Evolutionary conservation across 805 yeast genomes (phyloP), one percentile per base, ranked within the genome.

Genomic region (Candida pini): DNA sequence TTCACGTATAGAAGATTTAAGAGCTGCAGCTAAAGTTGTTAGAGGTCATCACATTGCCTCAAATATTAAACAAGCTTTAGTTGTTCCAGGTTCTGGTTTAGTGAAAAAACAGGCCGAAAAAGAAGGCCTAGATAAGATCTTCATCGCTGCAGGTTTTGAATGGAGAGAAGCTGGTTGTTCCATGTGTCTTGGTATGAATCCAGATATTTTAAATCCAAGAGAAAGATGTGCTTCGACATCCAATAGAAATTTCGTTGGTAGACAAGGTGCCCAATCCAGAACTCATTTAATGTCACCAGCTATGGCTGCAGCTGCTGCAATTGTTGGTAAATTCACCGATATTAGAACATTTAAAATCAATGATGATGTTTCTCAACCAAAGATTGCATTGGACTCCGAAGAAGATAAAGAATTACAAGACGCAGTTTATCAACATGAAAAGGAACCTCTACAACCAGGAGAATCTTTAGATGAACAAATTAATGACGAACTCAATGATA

Each of bases 141-240:
- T 92, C 55, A 76, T 69, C 53, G 86, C 78, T 32, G 97, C 98
- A 33, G 97, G 96, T 15, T 92, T 92, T 57, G 90, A 85, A 51
- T 92, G 98, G 98, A 82, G 98, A 70, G 98, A 92, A 68, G 97
- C 98, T 47, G 98, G 98, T 42, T 92, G 98, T 68, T 90, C 97
- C 27, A 92, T 92, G 98, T 92, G 98, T 69, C 74, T 92, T 34
- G 98, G 98, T 63, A 92, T 92, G 98, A 92, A 92, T 68, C 97
- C 97, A 28, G 98, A 92, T 68, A 90, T 92, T 51, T 74, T 92
- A 56, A 75, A 79, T 43, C 98, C 98, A 26, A 77, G 83, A 56
- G 98, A 92, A 65, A 80, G 98, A 67, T 92, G 98, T 69, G 98
- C 98, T 7, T 89, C 97, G 10, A 92, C 98, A 14, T 90, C 97